phyloP scores from a whole-genome alignment of 2,329 filamentous ascomycete species.

The Colletotrichum siamense region DNA sequence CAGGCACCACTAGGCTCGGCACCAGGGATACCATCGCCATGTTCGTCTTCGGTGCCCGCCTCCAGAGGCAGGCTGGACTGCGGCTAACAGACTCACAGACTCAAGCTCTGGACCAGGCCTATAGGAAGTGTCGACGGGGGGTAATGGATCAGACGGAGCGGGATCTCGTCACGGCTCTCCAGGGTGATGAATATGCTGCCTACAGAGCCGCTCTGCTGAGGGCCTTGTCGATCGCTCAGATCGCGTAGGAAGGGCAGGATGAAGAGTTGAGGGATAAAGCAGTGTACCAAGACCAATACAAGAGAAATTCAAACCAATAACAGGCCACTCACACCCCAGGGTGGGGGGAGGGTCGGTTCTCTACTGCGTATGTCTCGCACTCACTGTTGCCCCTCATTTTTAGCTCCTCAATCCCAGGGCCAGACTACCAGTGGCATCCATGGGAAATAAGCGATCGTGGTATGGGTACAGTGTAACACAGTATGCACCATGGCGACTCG shows the following conservation, averaged over 20 bases:
- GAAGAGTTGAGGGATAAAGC: neutral
- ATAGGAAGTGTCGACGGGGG: neutral
- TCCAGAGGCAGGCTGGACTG: neutral
- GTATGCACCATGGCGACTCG: neutral
- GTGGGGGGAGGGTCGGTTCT: neutral
- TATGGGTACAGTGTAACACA: neutral
- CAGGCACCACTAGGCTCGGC: neutral
- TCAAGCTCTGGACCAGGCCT: neutral
- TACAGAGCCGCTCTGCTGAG: neutral
- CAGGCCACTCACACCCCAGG: neutral
- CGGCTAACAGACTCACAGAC: neutral
- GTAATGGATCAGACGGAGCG: neutral
- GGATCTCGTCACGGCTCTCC: neutral
- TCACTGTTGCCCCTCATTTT: conserved; percentile 7
- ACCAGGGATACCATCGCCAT: neutral
- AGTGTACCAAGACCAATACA: neutral
- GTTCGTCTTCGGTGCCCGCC: neutral
- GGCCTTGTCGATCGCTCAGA: neutral
- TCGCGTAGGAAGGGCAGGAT: neutral
- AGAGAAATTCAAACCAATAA: neutral
- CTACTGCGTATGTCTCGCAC: neutral
- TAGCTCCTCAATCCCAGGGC: neutral
- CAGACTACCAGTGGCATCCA: conserved; percentile 4
- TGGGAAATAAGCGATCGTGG: conserved; percentile 2
- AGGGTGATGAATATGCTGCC: no score